Base-by-base conservation (phyloP, 306 rosid species). In the Mucuna pruriens region DNA sequence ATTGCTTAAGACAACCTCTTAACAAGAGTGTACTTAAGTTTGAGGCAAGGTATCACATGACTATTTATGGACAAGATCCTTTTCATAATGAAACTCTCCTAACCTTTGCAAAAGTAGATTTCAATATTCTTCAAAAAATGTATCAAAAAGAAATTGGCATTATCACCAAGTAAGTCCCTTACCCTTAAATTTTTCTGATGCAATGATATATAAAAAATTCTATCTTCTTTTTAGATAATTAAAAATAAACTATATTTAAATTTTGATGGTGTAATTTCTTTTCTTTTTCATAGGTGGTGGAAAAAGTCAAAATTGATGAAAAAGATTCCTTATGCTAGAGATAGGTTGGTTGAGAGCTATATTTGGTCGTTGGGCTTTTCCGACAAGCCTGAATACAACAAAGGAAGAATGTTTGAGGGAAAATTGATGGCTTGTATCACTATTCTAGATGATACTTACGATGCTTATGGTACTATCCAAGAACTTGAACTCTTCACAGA, bases 401-500 rank as follows among this genome's bases (percentile, higher is more conserved):
- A 31, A 16, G 83, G n/a, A 31, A 78, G 92, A 44, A 65, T 34
- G 7, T 46, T 70, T 3, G 13, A 34, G 5, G 34, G 66, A 16
- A 80, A 85, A 79, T 58, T 89, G 13, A 3, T 40, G 7, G 33
- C 39, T 5, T 86, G 78, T 71, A 90, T 84, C 73, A 63, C 66
- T 2, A 4, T 36, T 36, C 40, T 36, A 36, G 40, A 36, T 6
- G 40, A n/a, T n/a, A n/a, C n/a, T n/a, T n/a, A n/a, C n/a, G n/a
- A n/a, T n/a, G n/a, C n/a, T n/a, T 71, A 82, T 22, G 90, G 81
- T 5, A 89, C 83, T 11, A 0, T 76, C 70, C 87, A 87, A 73
- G 90, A 87, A 51, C 87, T 87, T 6, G 63, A 83, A 13, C 73
- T 83, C 19, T 84, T 89, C 39, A 83, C 89, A 0, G 5, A 81